Evolutionary conservation across 352 stramenopile genomes (phyloP), one percentile per base, ranked within the genome.

Genomic region (Pythium volutum): DNA sequence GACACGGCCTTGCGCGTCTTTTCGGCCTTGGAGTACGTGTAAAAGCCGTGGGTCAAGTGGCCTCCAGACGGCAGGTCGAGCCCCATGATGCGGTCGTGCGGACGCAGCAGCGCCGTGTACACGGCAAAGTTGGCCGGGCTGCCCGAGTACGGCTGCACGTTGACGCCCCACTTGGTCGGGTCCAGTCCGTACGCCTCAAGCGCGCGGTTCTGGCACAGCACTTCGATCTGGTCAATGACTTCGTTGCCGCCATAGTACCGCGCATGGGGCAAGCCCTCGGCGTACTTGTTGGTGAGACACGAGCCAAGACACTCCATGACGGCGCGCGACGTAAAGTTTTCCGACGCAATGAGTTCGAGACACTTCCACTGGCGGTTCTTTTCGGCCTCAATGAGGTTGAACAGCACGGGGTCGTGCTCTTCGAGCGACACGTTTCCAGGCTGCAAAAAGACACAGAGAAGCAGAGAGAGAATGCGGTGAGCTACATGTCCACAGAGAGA

Each of bases 241-340:
- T 99, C 95, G 78, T 99, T 99, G 34, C 97, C 98, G 55, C 97
- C 97, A 77, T 99, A 99, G 82, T 99, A 99, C 42, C 96, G 76
- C 53, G 83, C 85, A 53, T 95, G 89, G 50, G 96, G 93, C 41
- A 95, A 80, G n/a, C 97, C 97, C 74, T 99, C 97, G 22, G 97
- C 87, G 77, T 99, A 99, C 86, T 99, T 99, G 88, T 99, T 99
- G 62, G 97, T 99, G 16, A 99, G 80, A 60, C 89, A 97, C 62
- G 93, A 99, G 65, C 97, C 97, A 45, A 99, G 87, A 75, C 96
- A 99, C 62, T 99, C 96, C 86, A 99, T 98, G 45, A 99, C 97
- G 20, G 97, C 97, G 34, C 88, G 86, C n/a, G 93, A 98, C 29
- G 97, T 99, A 76, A 99, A 99, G 87, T 99, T 99, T 80, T 99